Base-by-base conservation (phyloP, 768 basidiomycete species). In the Suillus variegatus region DNA sequence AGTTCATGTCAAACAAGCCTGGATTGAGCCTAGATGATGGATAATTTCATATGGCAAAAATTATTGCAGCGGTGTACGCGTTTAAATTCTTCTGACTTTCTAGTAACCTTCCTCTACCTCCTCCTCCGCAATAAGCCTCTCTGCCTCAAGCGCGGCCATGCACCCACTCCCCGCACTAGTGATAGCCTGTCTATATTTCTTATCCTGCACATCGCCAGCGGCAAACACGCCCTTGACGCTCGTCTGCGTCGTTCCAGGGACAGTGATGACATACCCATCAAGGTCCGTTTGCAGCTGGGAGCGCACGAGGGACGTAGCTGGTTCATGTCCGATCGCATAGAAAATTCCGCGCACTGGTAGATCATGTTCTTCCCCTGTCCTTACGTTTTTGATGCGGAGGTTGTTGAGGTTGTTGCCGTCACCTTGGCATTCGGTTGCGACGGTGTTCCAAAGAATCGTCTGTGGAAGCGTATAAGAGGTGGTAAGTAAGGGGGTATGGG, bases 131-230 rank as follows among this genome's bases (percentile, higher is more conserved):
- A 99, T 86, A 57, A 98, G 78, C 69, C 93, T 88, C 80, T 99
- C 97, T 1, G 89, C 95, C 77, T 98, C 96, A 38, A 99, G 79
- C 1, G 97, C 97, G 57, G 97, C 96, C 92, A 98, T 97, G 74
- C 97, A 99, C 0, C 97, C 93, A 70, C 91, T 94, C 14, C 93
- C 93, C 10, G 94, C 94, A 68, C 89, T 91, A n/a, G 94, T 95
- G 73, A 95, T 93, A 14, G 97, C 97, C 80, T 99, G 97, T 49
- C 96, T 83, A 75, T 97, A 99, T 60, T 90, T 82, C 81, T 97
- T 98, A 74, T 99, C 97, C 79, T 99, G 97, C 0, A 99, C 97
- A 71, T 99, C 97, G 64, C 97, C 97, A 13, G 97, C 97, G 0
- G 97, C 97, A 76, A 95, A 99, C 20, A 99, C 94, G 66, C 96